A percentile compares a stretch with the other conserved stretches of the same genome.
Evolutionary conservation across 495 filamentous ascomycete genomes (phyloP).

Genomic region (Xanthoparmelia taractica): DNA sequence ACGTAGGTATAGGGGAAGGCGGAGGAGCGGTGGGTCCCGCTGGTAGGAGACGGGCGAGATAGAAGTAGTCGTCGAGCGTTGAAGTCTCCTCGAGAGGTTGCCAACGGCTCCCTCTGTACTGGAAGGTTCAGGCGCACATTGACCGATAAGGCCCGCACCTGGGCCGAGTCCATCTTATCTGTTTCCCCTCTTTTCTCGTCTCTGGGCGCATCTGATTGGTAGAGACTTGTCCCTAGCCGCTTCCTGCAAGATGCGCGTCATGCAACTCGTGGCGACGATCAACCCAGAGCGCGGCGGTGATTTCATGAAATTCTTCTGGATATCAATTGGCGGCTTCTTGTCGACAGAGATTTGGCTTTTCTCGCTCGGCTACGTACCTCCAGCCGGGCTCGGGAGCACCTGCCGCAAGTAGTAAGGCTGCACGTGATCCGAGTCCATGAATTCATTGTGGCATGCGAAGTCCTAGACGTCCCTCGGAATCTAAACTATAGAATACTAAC

Average conservation of each 20-base stretch:
- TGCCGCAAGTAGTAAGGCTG: not conserved
- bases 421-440: conserved; percentile 8
- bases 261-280: not conserved
- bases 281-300: not conserved
- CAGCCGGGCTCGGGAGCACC: not conserved
- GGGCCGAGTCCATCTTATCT: conserved; percentile 7
- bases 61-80: conserved; percentile 9
- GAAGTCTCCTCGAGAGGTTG: not conserved
- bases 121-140: not conserved
- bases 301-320: too few species aligned
- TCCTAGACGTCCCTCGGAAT: too few species aligned
- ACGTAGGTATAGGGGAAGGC: not conserved
- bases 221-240: not conserved
- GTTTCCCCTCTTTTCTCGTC: conserved; percentile 15
- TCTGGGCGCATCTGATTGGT: conserved; percentile 3
- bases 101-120: not conserved
- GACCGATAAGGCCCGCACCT: not conserved
- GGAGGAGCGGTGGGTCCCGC: not conserved
- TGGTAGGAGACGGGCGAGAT: not conserved
- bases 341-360: too few species aligned
- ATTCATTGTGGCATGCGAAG: too few species aligned
- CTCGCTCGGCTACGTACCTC: too few species aligned
- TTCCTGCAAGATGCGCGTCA: not conserved
- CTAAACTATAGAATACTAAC: too few species aligned
- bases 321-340: not conserved